Evolutionary conservation across 2,329 filamentous ascomycete species (phyloP).

Genomic region (Hirsutella minnesotensis): DNA sequence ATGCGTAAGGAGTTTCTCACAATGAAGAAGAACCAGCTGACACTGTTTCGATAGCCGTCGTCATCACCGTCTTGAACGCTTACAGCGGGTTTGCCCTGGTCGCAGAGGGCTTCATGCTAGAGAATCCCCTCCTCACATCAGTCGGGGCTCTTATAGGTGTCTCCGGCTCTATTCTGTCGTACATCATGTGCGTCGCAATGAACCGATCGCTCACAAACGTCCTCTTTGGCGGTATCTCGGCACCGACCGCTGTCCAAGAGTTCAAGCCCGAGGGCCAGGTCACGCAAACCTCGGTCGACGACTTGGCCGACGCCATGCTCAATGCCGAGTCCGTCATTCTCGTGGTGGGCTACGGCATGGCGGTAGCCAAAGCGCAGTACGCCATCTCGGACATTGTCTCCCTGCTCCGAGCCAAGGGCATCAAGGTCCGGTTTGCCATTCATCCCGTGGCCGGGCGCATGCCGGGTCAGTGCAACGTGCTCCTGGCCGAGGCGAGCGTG

Average conservation of each 20-base stretch:
- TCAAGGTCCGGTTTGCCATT: constrained; percentile 80
- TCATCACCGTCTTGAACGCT: constrained; percentile 82
- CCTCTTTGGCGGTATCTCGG: constrained; percentile 60
- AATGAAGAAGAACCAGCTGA: constrained; percentile 3
- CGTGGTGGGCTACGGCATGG: constrained; percentile 88
- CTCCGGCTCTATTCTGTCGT: constrained; percentile 78
- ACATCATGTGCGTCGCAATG: constrained; percentile 84
- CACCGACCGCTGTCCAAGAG: constrained; percentile 44
- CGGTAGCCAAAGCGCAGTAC: constrained; percentile 86
- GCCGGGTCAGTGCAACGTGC: constrained; percentile 87
- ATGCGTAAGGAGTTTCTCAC: constrained; percentile 45
- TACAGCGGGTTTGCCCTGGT: constrained; percentile 87
- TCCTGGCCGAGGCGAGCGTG: constrained; percentile 77
- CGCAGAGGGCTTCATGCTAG: constrained; percentile 83
- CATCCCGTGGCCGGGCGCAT: constrained; percentile 85
- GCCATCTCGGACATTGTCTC: constrained; percentile 73
- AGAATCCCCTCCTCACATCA: constrained; percentile 74
- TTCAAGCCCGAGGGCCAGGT: constrained; percentile 72
- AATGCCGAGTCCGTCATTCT: constrained; percentile 80
- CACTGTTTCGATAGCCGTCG: constrained; percentile 40
- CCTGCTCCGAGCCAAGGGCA: constrained; percentile 59
- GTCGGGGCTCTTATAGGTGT: constrained; percentile 82
- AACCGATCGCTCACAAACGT: constrained; percentile 84
- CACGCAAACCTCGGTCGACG: constrained; percentile 67
- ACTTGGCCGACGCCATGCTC: constrained; percentile 63